Conservation (phyloP, 495 filamentous ascomycete species). For the Podospora comata region DNA sequence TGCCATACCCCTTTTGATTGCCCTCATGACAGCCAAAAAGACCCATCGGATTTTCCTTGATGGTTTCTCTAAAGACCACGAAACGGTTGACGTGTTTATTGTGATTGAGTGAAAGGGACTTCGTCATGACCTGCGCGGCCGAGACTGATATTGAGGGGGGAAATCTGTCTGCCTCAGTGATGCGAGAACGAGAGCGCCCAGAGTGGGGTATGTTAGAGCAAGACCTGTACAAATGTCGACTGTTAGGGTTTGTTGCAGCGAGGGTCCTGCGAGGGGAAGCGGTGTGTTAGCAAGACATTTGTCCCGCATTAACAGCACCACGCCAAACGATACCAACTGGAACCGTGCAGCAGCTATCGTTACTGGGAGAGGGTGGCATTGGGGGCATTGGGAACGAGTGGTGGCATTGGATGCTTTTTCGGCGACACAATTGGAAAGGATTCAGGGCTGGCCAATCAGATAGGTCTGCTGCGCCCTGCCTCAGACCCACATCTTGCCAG, state of each 20-base stretch:
- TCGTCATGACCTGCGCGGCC: conserved; percentile 3
- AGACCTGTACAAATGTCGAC: background rate
- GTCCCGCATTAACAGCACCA: conserved; percentile 19
- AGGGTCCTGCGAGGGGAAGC: background rate
- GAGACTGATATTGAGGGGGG: background rate
- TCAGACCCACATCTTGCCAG: conserved; percentile 20
- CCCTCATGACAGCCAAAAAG: background rate
- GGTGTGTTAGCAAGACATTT: background rate
- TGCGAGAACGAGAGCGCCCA: background rate
- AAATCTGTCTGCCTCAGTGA: background rate
- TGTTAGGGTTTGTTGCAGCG: background rate
- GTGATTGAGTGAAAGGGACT: background rate
- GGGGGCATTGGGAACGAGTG: conserved; percentile 6
- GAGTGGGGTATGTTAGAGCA: background rate
- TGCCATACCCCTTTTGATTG: background rate
- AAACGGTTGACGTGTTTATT: conserved; percentile 1
- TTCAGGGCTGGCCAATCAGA: conserved; percentile 28
- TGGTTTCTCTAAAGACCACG: background rate
- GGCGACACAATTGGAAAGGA: conserved; percentile 27
- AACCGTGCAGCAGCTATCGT: conserved; percentile 17
- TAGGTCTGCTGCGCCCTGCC: conserved; percentile 29
- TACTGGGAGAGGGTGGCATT: background rate
- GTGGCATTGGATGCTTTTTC: conserved; percentile 23
- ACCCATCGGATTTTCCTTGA: background rate
- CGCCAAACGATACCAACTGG: conserved; percentile 1